A percentile compares a stretch with the other conserved stretches of the same genome.
Conservation (phyloP, 2,329 filamentous ascomycete species). For the Sporothrix euskadiensis region DNA sequence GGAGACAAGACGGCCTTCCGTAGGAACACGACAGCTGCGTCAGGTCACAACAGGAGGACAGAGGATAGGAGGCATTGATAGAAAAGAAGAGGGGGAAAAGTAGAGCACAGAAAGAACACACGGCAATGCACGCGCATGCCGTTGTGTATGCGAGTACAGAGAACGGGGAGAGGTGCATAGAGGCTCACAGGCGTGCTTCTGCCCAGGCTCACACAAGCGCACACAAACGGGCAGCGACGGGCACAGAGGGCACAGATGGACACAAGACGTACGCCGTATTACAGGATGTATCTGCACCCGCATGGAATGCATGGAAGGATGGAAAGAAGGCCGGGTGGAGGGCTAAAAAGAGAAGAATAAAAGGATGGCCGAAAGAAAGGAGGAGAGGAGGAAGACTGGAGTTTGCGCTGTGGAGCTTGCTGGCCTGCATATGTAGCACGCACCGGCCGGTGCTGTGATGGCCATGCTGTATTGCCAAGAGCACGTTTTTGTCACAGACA, state of each 20-base stretch:
- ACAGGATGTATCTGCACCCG: neutral
- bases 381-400: neutral
- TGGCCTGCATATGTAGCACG: neutral
- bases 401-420: neutral
- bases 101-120: neutral
- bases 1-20: constrained; percentile 17
- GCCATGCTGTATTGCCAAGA: constrained; percentile 5
- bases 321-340: neutral
- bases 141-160: constrained; percentile 2
- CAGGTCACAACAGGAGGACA: neutral
- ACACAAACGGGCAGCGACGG: neutral
- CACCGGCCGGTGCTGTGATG: constrained; percentile 2
- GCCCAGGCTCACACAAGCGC: neutral
- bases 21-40: constrained; percentile 16
- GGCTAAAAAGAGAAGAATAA: neutral
- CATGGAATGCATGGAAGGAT: constrained; percentile 23
- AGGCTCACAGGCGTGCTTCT: constrained; percentile 4
- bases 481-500: constrained; percentile 11
- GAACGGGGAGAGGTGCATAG: neutral
- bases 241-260: neutral
- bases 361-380: neutral
- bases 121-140: constrained; percentile 2
- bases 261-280: neutral
- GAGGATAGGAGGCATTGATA: neutral
- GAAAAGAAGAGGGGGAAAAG: neutral